A percentile compares a stretch with the other conserved stretches of the same genome.
Evolutionary conservation across 805 yeast genomes (phyloP).

Genomic region (Wilhelminamyces savonicus): DNA sequence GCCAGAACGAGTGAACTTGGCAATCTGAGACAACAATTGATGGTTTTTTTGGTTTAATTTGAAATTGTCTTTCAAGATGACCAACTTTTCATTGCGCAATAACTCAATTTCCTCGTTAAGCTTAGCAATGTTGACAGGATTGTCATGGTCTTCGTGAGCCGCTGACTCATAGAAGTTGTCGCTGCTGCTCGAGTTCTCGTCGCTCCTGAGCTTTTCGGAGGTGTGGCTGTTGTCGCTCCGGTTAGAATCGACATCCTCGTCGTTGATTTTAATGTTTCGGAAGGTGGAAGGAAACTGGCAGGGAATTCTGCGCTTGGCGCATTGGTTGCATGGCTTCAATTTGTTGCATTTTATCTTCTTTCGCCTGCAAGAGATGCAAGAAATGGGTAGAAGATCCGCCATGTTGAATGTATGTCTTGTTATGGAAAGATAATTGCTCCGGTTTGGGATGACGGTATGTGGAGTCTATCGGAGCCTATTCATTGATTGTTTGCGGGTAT

Average conservation of each 20-base stretch:
- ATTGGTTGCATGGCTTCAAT: constrained; percentile 35
- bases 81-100: constrained; percentile 14
- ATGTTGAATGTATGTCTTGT: no score
- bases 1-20: constrained; percentile 2
- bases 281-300: constrained; percentile 44
- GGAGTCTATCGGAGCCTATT: background rate
- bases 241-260: constrained; percentile 1
- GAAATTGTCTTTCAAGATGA: constrained; percentile 12
- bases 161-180: no score
- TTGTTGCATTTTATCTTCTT: constrained; percentile 25
- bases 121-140: no score
- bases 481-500: background rate
- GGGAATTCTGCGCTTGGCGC: constrained; percentile 26
- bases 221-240: no score
- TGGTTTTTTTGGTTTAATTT: constrained; percentile 10
- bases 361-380: background rate
- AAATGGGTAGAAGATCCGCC: background rate
- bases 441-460: no score
- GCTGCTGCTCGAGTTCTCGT: no score
- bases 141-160: no score
- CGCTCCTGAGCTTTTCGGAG: no score
- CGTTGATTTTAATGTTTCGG: constrained; percentile 33
- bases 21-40: constrained; percentile 1
- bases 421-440: background rate
- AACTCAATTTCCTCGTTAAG: constrained; percentile 12